Percentiles rank a stretch among this genome's conserved stretches.
Evolutionary conservation across 805 yeast species (phyloP).

Genomic region (Cyberlindnera euphorbiae): DNA sequence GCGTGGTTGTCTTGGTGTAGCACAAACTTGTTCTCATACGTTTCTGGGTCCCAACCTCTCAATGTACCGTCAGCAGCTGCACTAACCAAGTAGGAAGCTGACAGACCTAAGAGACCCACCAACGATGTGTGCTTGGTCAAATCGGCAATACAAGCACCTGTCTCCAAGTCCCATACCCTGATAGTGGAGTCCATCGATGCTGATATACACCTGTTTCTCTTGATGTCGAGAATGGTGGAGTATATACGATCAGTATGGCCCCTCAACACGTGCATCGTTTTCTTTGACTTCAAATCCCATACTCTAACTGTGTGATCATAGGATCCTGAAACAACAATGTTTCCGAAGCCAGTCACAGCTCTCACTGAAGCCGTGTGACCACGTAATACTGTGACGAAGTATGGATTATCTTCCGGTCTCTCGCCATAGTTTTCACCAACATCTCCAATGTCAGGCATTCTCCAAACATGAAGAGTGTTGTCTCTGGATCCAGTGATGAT

Average conservation of each 20-base stretch:
- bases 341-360: constrained; percentile 81
- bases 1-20: constrained; percentile 73
- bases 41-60: constrained; percentile 87
- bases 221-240: constrained; percentile 77
- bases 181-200: constrained; percentile 90
- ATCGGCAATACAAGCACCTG: constrained; percentile 64
- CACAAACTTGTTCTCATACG: constrained; percentile 59
- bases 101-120: constrained; percentile 81
- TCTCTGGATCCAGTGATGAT: constrained; percentile 90
- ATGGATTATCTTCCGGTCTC: constrained; percentile 43
- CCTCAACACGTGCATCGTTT: constrained; percentile 63
- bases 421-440: constrained; percentile 30
- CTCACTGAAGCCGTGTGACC: constrained; percentile 84
- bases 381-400: constrained; percentile 57
- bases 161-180: constrained; percentile 81
- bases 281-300: constrained; percentile 79
- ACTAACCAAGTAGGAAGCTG: constrained; percentile 73
- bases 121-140: constrained; percentile 85
- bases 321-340: constrained; percentile 80
- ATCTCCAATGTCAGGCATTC: constrained; percentile 48
- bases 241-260: constrained; percentile 90
- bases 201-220: constrained; percentile 75
- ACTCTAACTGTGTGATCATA: constrained; percentile 88
- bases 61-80: constrained; percentile 96
- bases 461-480: constrained; percentile 79